Evolutionary conservation across 2,329 filamentous ascomycete genomes (phyloP), one percentile per base, ranked within the genome.

Genomic region (Monilinia fructicola): DNA sequence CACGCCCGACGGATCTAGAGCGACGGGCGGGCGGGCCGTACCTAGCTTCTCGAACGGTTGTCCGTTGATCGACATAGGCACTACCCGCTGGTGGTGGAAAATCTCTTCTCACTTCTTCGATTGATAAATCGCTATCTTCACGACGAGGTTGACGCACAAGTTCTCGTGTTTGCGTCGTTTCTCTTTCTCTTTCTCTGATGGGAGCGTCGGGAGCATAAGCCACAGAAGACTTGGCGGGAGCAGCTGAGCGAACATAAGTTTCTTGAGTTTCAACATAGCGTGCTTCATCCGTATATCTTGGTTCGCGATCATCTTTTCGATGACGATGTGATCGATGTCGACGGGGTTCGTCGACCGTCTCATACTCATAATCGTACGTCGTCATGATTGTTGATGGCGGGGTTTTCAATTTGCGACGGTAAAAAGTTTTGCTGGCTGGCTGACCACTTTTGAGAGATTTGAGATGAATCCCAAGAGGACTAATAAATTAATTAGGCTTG

Each of bases 21-120:
- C 89, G 85, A 31, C 46, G 64, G 71, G 83, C 74, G 85, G 84
- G 65, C 78, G 74, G 65, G 69, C 72, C 74, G 71, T 76, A 77
- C 68, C 74, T 73, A 67, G 76, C 72, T 59, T 73, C 71, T 69
- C 74, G 71, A 67, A 68, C 69, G 67, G 73, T 67, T 52, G 70
- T 67, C 42, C 73, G 69, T 64, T 71, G 71, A 54, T 69, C 68
- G 65, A 60, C 64, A 46, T 74, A 74, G 59, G 66, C 70, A 48
- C 65, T 71, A 38, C 69, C 68, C 12, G 67, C 69, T 18, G 74
- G 87, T 9, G 92, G 91, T 42, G 91, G 91, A 74, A 96, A 96
- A 72, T 96, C 91, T 71, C 92, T 88, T 70, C 87, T 87, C 68
- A 96, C 87, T 79, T 96, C 91, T 79, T 97, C 93, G 75, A 96